Conservation (phyloP, 2,329 filamentous ascomycete species). For the Biscogniauxia marginata region DNA sequence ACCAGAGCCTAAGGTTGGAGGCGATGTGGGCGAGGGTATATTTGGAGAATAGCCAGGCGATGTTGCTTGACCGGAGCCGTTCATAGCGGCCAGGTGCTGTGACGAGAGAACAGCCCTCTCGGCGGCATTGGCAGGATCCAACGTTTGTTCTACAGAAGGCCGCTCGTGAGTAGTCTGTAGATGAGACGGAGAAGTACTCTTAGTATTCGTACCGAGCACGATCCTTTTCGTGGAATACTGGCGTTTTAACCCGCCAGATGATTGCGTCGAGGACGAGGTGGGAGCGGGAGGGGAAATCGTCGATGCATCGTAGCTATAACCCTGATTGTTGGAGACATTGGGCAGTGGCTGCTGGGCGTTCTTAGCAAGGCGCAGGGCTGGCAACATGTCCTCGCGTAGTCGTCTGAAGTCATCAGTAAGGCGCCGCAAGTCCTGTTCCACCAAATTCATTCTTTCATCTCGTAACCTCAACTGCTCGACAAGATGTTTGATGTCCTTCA, state of each 20-base stretch:
- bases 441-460: slow-evolving; percentile 82
- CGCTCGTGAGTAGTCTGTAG: slow-evolving; percentile 67
- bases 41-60: slow-evolving; percentile 64
- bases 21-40: slow-evolving; percentile 68
- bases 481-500: slow-evolving; percentile 89
- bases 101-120: slow-evolving; percentile 66
- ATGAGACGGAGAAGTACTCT: slow-evolving; percentile 73
- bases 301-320: slow-evolving; percentile 50
- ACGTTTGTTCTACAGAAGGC: slow-evolving; percentile 59
- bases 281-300: slow-evolving; percentile 57
- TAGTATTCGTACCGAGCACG: slow-evolving; percentile 68
- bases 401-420: slow-evolving; percentile 87
- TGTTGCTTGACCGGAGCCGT: slow-evolving; percentile 55
- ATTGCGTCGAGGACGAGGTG: slow-evolving; percentile 51
- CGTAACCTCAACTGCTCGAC: slow-evolving; percentile 86
- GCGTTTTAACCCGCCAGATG: slow-evolving; percentile 60
- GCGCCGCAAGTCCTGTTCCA: slow-evolving; percentile 79
- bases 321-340: slow-evolving; percentile 41
- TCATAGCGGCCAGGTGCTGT: slow-evolving; percentile 69
- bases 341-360: slow-evolving; percentile 88
- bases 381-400: slow-evolving; percentile 86
- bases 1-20: slow-evolving; percentile 52
- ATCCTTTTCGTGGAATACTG: slow-evolving; percentile 77
- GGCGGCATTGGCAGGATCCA: slow-evolving; percentile 69
- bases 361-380: slow-evolving; percentile 86